Percentiles rank a stretch among this genome's conserved stretches.
These are phyloP conservation scores for Crataegus laevigata DNA, from an alignment of 306 rosid species.

Conservation along the genomic window DNA sequence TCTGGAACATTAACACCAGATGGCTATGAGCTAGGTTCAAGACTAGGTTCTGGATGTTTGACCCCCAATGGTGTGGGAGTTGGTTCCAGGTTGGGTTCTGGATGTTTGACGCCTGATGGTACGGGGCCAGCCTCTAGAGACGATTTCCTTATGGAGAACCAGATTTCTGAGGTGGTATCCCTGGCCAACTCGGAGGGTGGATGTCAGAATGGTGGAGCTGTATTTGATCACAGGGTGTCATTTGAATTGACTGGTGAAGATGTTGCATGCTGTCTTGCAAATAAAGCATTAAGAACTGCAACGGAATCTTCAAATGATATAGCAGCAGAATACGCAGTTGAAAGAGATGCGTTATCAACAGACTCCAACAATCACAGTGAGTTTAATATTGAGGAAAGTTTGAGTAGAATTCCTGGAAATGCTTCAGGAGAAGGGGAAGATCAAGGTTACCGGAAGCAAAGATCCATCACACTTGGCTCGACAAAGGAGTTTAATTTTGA, in stretches of 20 bases:
- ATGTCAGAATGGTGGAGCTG: conserved; percentile 33
- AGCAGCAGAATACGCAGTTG: conserved; percentile 31
- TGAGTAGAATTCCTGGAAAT: conserved; percentile 31
- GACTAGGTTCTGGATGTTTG: conserved; percentile 76
- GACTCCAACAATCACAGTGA: conserved; percentile 23
- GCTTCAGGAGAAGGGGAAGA: conserved; percentile 36
- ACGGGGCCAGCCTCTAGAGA: conserved; percentile 42
- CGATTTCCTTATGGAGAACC: conserved; percentile 31
- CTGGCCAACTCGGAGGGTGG: conserved; percentile 50
- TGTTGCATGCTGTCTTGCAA: conserved; percentile 86
- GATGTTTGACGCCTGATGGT: conserved; percentile 47
- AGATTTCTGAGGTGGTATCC: conserved; percentile 43
- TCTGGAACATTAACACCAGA: conserved; percentile 89
- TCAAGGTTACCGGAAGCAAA: conserved; percentile 54
- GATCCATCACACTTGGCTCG: conserved; percentile 54
- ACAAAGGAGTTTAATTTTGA: conserved; percentile 85
- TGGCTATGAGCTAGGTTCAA: conserved; percentile 57
- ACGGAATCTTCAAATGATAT: conserved; percentile 47
- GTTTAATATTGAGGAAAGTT: conserved; percentile 27
- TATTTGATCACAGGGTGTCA: conserved; percentile 78
- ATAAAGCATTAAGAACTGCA: conserved; percentile 45
- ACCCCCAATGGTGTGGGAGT: conserved; percentile 79
- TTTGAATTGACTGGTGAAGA: conserved; percentile 94
- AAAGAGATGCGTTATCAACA: conserved; percentile 32
- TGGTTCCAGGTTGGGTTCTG: conserved; percentile 54